Base-by-base conservation (phyloP, 2,329 filamentous ascomycete genomes). In the Cordyceps fumosorosea region DNA sequence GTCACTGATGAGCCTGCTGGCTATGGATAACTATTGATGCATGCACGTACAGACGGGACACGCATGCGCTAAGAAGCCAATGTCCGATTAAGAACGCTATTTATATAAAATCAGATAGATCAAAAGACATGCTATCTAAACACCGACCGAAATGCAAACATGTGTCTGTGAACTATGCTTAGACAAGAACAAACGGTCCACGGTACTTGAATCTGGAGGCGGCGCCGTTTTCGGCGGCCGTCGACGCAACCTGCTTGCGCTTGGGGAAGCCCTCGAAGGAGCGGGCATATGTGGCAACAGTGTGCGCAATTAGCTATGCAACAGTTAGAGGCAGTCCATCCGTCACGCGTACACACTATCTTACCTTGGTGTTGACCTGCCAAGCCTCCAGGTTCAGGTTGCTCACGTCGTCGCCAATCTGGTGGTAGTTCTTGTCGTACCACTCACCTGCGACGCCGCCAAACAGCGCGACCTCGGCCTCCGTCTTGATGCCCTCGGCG, bases 401-500 rank as follows among this genome's bases (percentile, higher is more conserved):
- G 67, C 68, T 68, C 29, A 85, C 71, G 63, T 84, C 80, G 65
- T 88, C 86, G 65, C 84, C 86, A 26, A 87, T 75, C 71, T 85
- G 78, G 69, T 88, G 83, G 69, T 87, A 86, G 77, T 83, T 84
- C 45, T 79, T 77, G 68, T 88, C 81, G 65, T 82, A 83, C 78
- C 81, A 81, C 29, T 80, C 75, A 22, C 83, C 89, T 1, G 85
- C 87, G 64, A 80, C 77, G 44, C 90, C 90, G n/a, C 90, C 89
- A 71, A 91, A 93, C 74, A 85, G 75, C 47, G 76, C 77, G 2
- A 75, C 82, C 70, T 93, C 87, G 40, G 85, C 80, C 56, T 80
- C 75, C 0, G 88, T 91, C 83, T 92, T 93, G 75, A 90, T 73
- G 14, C 83, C 88, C 73, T 93, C 89, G 1, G 90, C 90, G 45